phyloP scores from a whole-genome alignment of 257 asterid species.

The Plectranthus barbatus region DNA sequence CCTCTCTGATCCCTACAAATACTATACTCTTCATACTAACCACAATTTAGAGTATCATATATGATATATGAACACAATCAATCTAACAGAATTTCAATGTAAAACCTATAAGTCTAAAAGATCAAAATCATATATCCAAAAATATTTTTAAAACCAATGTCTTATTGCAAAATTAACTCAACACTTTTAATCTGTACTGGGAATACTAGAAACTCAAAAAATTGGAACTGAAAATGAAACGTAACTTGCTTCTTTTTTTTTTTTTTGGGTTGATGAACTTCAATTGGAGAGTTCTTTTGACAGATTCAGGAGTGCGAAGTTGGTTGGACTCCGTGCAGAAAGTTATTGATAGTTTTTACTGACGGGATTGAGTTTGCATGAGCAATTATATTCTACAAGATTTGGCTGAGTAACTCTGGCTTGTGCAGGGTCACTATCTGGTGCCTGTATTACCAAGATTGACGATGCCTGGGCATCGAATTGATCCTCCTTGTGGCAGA shows the following conservation, averaged over 20 bases:
- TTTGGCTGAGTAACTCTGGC: conserved; percentile 12
- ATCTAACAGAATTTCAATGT: not conserved
- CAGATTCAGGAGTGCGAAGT: not conserved
- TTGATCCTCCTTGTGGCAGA: conserved; percentile 98
- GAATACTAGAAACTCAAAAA: not conserved
- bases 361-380: not conserved
- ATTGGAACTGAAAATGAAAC: not conserved
- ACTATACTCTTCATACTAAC: too few relatives aligned
- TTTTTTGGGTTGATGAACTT: conserved; percentile 19
- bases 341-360: not conserved
- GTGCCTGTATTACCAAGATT: conserved; percentile 88
- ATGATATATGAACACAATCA: too few relatives aligned
- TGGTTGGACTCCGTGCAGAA: not conserved
- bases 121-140: not conserved
- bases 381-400: conserved; percentile 4
- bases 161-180: not conserved
- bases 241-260: not conserved
- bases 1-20: too few relatives aligned
- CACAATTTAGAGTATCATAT: too few relatives aligned
- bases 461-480: conserved; percentile 98
- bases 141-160: not conserved
- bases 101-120: not conserved
- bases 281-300: conserved; percentile 9
- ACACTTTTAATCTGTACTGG: not conserved
- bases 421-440: conserved; percentile 83